A percentile compares a stretch with the other conserved stretches of the same genome.
Evolutionary conservation across 352 stramenopile species (phyloP).

Genomic region (Pythium plurisporium): DNA sequence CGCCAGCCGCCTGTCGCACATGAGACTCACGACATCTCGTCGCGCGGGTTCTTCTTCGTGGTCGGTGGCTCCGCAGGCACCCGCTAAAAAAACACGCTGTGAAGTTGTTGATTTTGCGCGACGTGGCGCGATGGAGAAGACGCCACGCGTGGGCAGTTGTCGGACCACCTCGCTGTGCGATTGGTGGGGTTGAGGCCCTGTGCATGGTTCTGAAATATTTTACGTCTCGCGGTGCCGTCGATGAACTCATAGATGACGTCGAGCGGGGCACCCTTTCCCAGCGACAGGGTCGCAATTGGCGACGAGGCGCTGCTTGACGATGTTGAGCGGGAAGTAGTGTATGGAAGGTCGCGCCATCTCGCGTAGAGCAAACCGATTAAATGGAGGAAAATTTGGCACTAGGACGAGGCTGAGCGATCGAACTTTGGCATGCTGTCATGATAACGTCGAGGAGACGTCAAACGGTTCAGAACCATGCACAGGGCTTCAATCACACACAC

Average conservation of each 20-base stretch:
- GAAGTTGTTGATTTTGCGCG: too few species aligned
- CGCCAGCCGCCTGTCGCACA: too few species aligned
- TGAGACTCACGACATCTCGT: too few species aligned
- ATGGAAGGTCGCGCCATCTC: slow-evolving; percentile 3
- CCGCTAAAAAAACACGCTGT: too few species aligned
- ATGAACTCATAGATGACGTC: slow-evolving; percentile 12
- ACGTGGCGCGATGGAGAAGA: too few species aligned
- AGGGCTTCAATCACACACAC: slow-evolving; percentile 6
- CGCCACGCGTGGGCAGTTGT: too few species aligned
- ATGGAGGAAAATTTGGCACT: slow-evolving; percentile 10
- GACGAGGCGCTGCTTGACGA: slow-evolving; percentile 1
- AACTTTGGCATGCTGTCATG: slow-evolving; percentile 10
- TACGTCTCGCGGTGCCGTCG: too few species aligned
- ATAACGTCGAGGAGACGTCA: slow-evolving; percentile 2
- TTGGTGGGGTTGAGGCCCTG: too few species aligned
- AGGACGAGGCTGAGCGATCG: slow-evolving; percentile 5
- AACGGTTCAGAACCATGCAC: slow-evolving; percentile 10
- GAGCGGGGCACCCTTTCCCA: not conserved
- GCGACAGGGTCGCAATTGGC: not conserved
- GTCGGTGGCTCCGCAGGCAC: too few species aligned
- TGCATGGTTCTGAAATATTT: too few species aligned
- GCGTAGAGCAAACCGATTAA: slow-evolving; percentile 7
- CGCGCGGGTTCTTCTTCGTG: too few species aligned
- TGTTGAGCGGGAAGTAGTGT: not conserved
- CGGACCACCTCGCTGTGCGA: too few species aligned